Evolutionary conservation across 2,329 filamentous ascomycete genomes (phyloP), one percentile per base, ranked within the genome.

Genomic region (Emericellopsis cladophorae): DNA sequence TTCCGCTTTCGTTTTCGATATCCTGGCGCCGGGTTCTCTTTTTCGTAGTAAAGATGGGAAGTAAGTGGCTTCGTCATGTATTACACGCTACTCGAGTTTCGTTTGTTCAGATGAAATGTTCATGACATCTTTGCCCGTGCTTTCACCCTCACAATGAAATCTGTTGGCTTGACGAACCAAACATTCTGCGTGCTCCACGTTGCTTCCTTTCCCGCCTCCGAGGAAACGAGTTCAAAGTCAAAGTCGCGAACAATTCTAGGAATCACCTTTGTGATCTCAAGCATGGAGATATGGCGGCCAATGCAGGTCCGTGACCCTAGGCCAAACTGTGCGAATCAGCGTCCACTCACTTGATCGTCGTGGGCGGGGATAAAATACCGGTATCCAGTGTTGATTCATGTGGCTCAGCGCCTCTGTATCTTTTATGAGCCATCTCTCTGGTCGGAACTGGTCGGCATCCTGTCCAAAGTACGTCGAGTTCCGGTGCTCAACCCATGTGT

Each of bases 251-350:
- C 40, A 2, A 63, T 42, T n/a, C 57, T 49, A 1, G 65, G 65
- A 3, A 68, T 53, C 12, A 67, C 40, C 46, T 66, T 68, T 4
- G 51, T 53, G 40, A 69, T 61, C 47, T 69, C 66, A 40, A 69
- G 46, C 11, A 62, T 49, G 2, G 63, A 60, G 21, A 69, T 58
- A 40, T 70, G 60, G 37, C 61, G 59, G 0, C 66, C 66, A 5
- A 69, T 46, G 42, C 66, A 69, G 0, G 58, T 65, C 11, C 66
- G 49, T 1, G 60, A 57, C 2, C 65, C 64, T 32, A 60, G 48
- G 0, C 64, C 64, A 44, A 67, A 67, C 48, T 62, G 44, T 31
- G 18, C 32, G 32, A 14, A 15, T 15, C n/a, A 15, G 15, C 2
- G 5, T 4, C 5, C 3, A 21, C n/a, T 15, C 21, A 18, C 32